Evolutionary conservation across 176 grass and related monocot genomes (phyloP).

Genomic region (Rhipidocladum racemiflorum): DNA sequence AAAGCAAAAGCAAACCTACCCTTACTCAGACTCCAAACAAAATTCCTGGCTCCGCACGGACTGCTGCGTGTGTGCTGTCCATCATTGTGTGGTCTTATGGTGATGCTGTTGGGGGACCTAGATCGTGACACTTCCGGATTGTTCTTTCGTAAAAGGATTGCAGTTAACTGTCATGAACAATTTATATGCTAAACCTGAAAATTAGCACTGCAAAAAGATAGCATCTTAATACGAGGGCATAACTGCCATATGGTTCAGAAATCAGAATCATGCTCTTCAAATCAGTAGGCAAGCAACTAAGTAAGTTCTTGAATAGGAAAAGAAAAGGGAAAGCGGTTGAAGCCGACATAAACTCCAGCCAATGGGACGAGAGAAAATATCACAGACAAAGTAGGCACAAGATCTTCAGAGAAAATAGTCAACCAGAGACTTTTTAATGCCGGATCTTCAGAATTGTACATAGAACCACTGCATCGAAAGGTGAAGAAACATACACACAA

Average conservation of each 20-base stretch:
- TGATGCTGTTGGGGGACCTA: neutral
- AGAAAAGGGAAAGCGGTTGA: neutral
- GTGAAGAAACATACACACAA: neutral
- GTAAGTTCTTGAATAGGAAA: neutral
- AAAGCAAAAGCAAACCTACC: too few species aligned
- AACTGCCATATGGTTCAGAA: neutral
- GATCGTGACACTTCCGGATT: neutral
- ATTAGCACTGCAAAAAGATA: neutral
- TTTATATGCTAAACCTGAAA: neutral
- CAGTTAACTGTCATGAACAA: neutral
- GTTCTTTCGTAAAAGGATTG: neutral
- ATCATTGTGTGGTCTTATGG: neutral
- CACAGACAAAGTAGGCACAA: neutral
- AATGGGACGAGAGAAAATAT: neutral
- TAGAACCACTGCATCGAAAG: conserved; percentile 8
- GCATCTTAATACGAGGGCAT: neutral
- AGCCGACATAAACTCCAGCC: neutral
- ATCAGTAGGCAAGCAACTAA: neutral
- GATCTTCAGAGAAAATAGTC: neutral
- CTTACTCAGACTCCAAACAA: too few species aligned
- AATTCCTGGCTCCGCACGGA: too few species aligned
- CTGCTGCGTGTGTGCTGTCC: too few species aligned
- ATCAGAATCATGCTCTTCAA: neutral
- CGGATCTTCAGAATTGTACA: neutral
- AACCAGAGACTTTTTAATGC: neutral